Evolutionary conservation across 257 asterid genomes (phyloP), one percentile per base, ranked within the genome.

Genomic region (Penstemon davidsonii): DNA sequence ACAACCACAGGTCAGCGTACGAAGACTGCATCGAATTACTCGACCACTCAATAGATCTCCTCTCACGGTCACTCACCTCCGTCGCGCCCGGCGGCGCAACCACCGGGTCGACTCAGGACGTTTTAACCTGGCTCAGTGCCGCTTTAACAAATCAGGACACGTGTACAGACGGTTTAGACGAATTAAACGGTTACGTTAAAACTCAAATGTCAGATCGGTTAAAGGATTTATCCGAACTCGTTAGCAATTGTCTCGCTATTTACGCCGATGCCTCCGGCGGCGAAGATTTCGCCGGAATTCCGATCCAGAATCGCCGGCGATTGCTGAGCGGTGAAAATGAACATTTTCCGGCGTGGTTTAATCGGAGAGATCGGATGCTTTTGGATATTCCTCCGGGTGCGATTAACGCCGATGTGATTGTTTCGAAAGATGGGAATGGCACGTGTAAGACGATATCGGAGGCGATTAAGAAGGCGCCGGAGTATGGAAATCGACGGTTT

Each of bases 81-180:
- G 82, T 83, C 60, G 62, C 68, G 1, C 73, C 85, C 8, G 73
- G 75, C 6, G 85, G 73, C 5, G 80, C 58, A 60, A 50, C 76
- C 62, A 55, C 71, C 68, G 82, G 64, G 0, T 76, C 88, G 13
- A 73, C 86, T 15, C 88, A 86, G 55, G 96, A 94, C 77, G 91
- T 94, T 55, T 53, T 82, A 71, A 94, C 99, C 60, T 94, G 99
- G 99, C 88, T 94, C 46, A 94, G 99, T 76, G 91, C 99, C 4
- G 79, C 99, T 42, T 10, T 94, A 13, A 88, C 99, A 38, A 94
- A 91, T 59, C 99, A 91, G 70, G 99, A 94, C 79, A 94, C 99
- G 33, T 94, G 99, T 69, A 73, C 76, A 2, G 97, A 94, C 0
- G 96, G 99, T 3, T 87, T 94, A 61, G 72, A 73, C 1, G 77